phyloP scores from a whole-genome alignment of 805 yeast species.

The Yamadazyma takamatsuzukensis region DNA sequence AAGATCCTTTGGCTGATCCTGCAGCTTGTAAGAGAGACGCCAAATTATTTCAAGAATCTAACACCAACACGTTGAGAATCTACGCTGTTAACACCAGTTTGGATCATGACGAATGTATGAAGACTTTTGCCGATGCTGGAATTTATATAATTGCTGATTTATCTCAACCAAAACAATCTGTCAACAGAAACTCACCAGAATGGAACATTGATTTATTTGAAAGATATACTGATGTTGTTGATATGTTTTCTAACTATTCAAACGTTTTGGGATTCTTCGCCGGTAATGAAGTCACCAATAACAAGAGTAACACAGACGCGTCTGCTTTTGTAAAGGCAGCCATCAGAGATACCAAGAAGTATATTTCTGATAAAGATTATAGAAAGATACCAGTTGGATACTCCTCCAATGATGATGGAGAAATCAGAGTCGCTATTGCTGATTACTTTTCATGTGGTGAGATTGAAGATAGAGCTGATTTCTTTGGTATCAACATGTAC shows the following conservation, averaged over 20 bases:
- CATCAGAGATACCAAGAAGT: slow-evolving; percentile 78
- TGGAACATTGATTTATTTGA: slow-evolving; percentile 73
- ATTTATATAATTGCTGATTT: slow-evolving; percentile 43
- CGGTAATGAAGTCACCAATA: slow-evolving; percentile 95
- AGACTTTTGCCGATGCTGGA: slow-evolving; percentile 42
- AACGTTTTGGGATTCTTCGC: slow-evolving; percentile 94
- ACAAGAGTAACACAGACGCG: slow-evolving; percentile 75
- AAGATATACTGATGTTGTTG: slow-evolving; percentile 81
- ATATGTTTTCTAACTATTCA: slow-evolving; percentile 68
- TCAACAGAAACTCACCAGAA: slow-evolving; percentile 69
- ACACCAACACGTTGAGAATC: slow-evolving; percentile 42
- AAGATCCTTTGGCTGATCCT: slow-evolving; percentile 41
- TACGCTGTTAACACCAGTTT: slow-evolving; percentile 38
- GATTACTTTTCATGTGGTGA: slow-evolving; percentile 84
- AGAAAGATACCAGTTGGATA: slow-evolving; percentile 91
- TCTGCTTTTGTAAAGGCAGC: slow-evolving; percentile 97
- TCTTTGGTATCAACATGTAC: slow-evolving; percentile 83
- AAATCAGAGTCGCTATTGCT: slow-evolving; percentile 75
- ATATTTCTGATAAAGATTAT: slow-evolving; percentile 63
- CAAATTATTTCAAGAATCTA: slow-evolving; percentile 30
- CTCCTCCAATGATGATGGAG: slow-evolving; percentile 84
- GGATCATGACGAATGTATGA: slow-evolving; percentile 41
- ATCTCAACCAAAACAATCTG: slow-evolving; percentile 71
- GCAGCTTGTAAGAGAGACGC: slow-evolving; percentile 42
- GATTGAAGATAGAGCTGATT: slow-evolving; percentile 60